Evolutionary conservation across 805 yeast species (phyloP).

Genomic region (Ogataea henricii): DNA sequence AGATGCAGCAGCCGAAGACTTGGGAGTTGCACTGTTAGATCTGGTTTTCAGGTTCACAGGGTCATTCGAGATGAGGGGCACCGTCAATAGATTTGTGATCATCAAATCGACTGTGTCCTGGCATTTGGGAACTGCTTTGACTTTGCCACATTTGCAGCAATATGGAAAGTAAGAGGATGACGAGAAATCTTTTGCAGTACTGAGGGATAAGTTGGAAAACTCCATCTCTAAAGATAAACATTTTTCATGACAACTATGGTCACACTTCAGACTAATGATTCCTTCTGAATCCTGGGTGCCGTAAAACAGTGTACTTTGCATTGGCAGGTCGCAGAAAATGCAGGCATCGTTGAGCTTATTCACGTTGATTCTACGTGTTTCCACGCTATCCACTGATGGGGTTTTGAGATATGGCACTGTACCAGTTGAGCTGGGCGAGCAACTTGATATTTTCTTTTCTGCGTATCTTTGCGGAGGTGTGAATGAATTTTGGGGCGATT

Average conservation of each 20-base stretch:
- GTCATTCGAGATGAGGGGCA: conserved; percentile 6
- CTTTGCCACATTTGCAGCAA: conserved; percentile 27
- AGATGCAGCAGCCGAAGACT: neutral
- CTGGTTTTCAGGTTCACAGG: neutral
- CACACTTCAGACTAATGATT: conserved; percentile 52
- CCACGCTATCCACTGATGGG: neutral
- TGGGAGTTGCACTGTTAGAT: neutral
- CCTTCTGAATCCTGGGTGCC: conserved; percentile 40
- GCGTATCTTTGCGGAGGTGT: neutral
- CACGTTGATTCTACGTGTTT: conserved; percentile 4
- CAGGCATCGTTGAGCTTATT: conserved; percentile 15
- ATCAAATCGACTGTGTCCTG: conserved; percentile 21
- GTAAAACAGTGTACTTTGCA: conserved; percentile 43
- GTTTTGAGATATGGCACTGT: neutral
- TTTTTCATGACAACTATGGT: conserved; percentile 59
- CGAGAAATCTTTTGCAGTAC: conserved; percentile 6
- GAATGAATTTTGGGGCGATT: neutral
- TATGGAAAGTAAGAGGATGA: conserved; percentile 25
- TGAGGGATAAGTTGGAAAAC: conserved; percentile 12
- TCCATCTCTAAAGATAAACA: conserved; percentile 50
- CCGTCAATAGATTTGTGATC: conserved; percentile 19
- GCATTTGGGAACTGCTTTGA: conserved; percentile 28
- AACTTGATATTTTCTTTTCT: neutral
- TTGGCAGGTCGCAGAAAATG: conserved; percentile 51
- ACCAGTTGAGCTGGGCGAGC: neutral